phyloP scores from a whole-genome alignment of 1,139 yeast species.

The Torulaspora pretoriensis region DNA sequence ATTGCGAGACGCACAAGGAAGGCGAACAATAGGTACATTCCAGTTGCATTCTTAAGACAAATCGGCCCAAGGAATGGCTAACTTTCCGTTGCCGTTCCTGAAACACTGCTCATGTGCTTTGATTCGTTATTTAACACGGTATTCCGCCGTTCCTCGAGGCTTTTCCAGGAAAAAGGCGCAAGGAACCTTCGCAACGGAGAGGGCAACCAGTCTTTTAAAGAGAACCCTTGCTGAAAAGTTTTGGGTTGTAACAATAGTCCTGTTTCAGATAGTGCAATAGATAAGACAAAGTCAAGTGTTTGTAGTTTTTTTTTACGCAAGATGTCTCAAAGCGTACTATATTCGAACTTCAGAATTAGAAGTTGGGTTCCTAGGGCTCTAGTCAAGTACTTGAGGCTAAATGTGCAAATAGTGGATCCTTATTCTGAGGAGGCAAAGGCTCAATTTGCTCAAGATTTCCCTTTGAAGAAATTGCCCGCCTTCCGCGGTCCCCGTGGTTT shows the following conservation, averaged over 20 bases:
- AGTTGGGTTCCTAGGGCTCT: slow-evolving; percentile 55
- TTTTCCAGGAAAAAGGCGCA: not conserved
- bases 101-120: not conserved
- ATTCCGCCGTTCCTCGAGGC: not conserved
- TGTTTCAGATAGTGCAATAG: slow-evolving; percentile 1
- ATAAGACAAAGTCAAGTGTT: not conserved
- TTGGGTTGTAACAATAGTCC: no score
- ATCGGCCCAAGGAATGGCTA: not conserved
- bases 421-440: slow-evolving; percentile 36
- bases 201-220: not conserved
- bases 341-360: slow-evolving; percentile 48
- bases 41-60: not conserved
- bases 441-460: slow-evolving; percentile 53
- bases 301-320: not conserved
- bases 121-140: not conserved
- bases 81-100: not conserved
- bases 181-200: not conserved
- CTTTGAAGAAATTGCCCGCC: slow-evolving; percentile 68
- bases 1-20: not conserved
- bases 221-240: not conserved
- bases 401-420: slow-evolving; percentile 47
- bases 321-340: slow-evolving; percentile 70
- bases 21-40: not conserved
- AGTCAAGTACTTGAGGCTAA: slow-evolving; percentile 67
- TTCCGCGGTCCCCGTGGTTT: slow-evolving; percentile 74